Percentiles rank a stretch among this genome's conserved stretches.
Conservation (phyloP, 1,284 basidiomycete species). For the Microbotryum scabiosae region DNA sequence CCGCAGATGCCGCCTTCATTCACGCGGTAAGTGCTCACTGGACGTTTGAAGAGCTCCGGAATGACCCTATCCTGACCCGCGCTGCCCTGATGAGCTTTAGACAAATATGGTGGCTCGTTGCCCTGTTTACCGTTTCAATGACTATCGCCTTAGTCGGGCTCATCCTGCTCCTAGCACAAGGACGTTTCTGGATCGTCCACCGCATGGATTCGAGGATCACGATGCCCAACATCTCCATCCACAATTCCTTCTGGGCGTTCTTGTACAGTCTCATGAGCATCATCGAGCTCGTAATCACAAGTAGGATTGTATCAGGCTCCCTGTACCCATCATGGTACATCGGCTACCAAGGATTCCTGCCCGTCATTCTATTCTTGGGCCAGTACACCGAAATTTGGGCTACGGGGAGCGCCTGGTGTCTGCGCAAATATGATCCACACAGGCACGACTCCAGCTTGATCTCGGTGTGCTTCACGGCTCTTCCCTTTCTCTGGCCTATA, state of each 20-base stretch:
- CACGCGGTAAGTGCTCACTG: too few relatives aligned
- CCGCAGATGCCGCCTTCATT: too few relatives aligned
- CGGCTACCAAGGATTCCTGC: not conserved
- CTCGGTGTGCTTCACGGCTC: not conserved
- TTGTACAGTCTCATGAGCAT: slow-evolving; percentile 6
- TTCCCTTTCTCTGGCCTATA: slow-evolving; percentile 5
- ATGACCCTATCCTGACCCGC: too few relatives aligned
- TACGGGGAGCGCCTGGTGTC: slow-evolving; percentile 6
- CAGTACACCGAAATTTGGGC: slow-evolving; percentile 15
- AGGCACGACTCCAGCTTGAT: slow-evolving; percentile 1
- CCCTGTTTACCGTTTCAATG: not conserved
- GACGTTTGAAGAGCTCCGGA: too few relatives aligned
- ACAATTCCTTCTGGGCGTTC: slow-evolving; percentile 9
- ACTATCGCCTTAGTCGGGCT: slow-evolving; percentile 6
- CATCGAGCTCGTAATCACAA: slow-evolving; percentile 1
- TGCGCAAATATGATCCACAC: slow-evolving; percentile 10
- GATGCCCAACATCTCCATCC: slow-evolving; percentile 9
- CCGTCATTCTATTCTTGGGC: slow-evolving; percentile 11
- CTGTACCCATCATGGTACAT: not conserved
- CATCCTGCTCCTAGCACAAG: slow-evolving; percentile 3
- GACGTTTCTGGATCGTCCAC: slow-evolving; percentile 12
- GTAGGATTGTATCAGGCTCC: not conserved
- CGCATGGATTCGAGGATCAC: slow-evolving; percentile 16
- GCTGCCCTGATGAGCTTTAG: too few relatives aligned
- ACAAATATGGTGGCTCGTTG: too few relatives aligned